Conservation (phyloP, 495 filamentous ascomycete species). For the Daldinia grandis region DNA sequence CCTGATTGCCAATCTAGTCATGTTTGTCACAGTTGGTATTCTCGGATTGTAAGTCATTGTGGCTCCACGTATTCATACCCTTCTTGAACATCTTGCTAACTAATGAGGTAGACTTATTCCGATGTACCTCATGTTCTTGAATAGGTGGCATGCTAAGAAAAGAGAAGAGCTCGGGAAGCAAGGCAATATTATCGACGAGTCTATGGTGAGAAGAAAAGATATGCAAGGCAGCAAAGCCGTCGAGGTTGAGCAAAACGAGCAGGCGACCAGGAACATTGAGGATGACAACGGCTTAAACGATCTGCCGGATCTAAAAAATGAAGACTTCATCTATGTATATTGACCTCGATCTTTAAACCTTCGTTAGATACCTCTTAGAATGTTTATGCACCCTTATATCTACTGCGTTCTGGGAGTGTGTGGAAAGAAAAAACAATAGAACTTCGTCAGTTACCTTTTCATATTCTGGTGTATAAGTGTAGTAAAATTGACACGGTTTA, state of each 20-base stretch:
- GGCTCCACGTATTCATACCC: neutral
- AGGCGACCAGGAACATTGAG: conserved; percentile 46
- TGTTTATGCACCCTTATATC: neutral
- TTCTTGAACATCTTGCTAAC: conserved; percentile 9
- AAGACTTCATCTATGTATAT: conserved; percentile 69
- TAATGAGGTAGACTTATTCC: conserved; percentile 47
- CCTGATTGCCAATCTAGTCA: conserved; percentile 60
- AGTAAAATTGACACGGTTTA: neutral
- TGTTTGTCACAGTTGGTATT: conserved; percentile 50
- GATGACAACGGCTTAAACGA: conserved; percentile 61
- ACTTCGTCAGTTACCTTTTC: neutral
- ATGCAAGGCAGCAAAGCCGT: conserved; percentile 55
- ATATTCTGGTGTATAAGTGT: neutral
- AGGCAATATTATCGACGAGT: conserved; percentile 53
- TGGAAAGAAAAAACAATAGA: neutral
- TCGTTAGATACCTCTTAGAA: neutral
- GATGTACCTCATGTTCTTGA: conserved; percentile 59
- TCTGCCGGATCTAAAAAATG: conserved; percentile 63
- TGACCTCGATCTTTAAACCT: conserved; percentile 29
- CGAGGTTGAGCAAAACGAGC: conserved; percentile 53
- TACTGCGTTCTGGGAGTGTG: neutral
- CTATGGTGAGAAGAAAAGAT: conserved; percentile 52
- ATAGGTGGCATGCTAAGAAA: conserved; percentile 55
- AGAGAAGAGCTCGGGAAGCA: conserved; percentile 55
- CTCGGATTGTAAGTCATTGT: conserved; percentile 49